Evolutionary conservation across 2,329 filamentous ascomycete genomes (phyloP), one percentile per base, ranked within the genome.

Genomic region (Claviceps spartinae): DNA sequence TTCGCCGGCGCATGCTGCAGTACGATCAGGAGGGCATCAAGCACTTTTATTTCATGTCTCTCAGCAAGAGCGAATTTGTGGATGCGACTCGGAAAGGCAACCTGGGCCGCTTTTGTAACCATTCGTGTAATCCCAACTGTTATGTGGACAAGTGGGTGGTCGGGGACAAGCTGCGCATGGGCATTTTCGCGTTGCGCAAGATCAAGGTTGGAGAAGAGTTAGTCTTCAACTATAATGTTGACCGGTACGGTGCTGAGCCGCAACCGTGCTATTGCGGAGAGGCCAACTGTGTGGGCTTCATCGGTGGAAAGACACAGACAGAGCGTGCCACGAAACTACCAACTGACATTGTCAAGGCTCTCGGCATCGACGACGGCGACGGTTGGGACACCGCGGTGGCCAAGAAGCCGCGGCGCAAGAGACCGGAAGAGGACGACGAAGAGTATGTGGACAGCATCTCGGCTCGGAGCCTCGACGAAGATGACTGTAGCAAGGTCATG

Each of bases 111-210:
- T 98, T 98, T 65, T 98, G 93, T 78, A 98, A 98, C 63, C 93
- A 98, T 67, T 97, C 93, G 8, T 98, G 93, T 77, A 95, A 93
- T 66, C 93, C 93, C 18, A 98, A 98, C 65, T 97, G 90, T 70
- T 97, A 95, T 68, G 91, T 98, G 57, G 93, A 98, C 76, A 98
- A 98, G 72, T 98, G 93, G 93, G 90, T 97, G 54, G 89, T 98
- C 37, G 90, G 89, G 18, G 88, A 94, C 62, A 97, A 96, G 72
- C 75, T 97, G 65, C 90, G 93, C 61, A 98, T 98, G 93, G 93
- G 93, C 61, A 97, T 98, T 60, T 98, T 98, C 72, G 88, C 90
- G 60, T 80, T 87, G 69, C 87, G 90, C 57, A 76, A 79, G 62
- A 85, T 98, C 64, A 82, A 83, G 63, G 83, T 86, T 18, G 93